A percentile compares a stretch with the other conserved stretches of the same genome.
These are phyloP conservation scores for Lepidium didymum DNA, from an alignment of 345 rosid genomes.

Conservation along the genomic window DNA sequence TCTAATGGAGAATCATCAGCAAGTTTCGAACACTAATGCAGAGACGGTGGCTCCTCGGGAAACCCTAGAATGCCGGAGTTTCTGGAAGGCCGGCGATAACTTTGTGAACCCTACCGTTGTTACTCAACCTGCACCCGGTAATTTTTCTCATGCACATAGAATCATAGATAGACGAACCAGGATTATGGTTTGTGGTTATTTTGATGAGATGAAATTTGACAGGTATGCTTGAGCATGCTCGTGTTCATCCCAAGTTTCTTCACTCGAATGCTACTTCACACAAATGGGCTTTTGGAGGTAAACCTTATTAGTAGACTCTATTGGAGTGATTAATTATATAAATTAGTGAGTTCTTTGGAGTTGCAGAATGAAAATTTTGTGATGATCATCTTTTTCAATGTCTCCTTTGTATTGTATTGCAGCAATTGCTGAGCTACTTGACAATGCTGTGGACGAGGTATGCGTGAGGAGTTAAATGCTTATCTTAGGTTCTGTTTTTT, in stretches of 20 bases:
- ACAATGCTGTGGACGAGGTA: slow-evolving; percentile 97
- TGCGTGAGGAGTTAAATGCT: not conserved
- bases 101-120: slow-evolving; percentile 29
- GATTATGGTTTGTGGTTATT: not conserved
- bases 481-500: not conserved
- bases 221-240: slow-evolving; percentile 81
- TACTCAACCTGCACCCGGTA: not conserved
- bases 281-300: slow-evolving; percentile 99
- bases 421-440: slow-evolving; percentile 97
- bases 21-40: slow-evolving; percentile 8
- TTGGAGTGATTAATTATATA: not conserved
- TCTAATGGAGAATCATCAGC: slow-evolving; percentile 8
- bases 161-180: too few relatives aligned
- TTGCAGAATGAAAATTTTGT: not conserved
- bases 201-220: not conserved
- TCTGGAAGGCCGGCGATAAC: slow-evolving; percentile 80
- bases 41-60: slow-evolving; percentile 18
- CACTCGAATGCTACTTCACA: slow-evolving; percentile 99
- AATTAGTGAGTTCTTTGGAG: not conserved
- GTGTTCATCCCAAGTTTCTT: slow-evolving; percentile 92
- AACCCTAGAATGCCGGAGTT: slow-evolving; percentile 51
- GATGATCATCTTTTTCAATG: not conserved
- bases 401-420: slow-evolving; percentile 20
- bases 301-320: not conserved
- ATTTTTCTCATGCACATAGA: not conserved